Conservation (phyloP, 2,329 filamentous ascomycete genomes). For the Ceratocystiopsis sp. region DNA sequence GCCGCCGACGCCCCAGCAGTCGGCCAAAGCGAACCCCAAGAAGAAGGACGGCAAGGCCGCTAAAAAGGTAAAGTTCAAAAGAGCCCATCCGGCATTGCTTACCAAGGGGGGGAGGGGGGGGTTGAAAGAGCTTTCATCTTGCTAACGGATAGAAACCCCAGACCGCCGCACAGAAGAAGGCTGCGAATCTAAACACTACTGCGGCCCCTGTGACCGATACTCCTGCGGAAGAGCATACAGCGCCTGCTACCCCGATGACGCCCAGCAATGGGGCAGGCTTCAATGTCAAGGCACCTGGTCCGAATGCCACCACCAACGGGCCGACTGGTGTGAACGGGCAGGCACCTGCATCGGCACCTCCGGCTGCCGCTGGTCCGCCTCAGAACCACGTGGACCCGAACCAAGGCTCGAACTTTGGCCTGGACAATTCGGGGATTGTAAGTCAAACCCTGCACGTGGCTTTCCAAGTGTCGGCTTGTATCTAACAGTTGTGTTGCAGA, state of each 20-base stretch:
- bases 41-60: slow-evolving; percentile 55
- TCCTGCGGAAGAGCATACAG: slow-evolving; percentile 37
- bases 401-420: slow-evolving; percentile 25
- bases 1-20: slow-evolving; percentile 60
- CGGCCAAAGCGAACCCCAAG: slow-evolving; percentile 57
- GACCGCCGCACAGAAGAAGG: slow-evolving; percentile 46
- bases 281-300: slow-evolving; percentile 20
- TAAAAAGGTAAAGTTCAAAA: slow-evolving; percentile 41
- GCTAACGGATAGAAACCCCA: slow-evolving; percentile 15
- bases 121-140: background rate
- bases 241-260: slow-evolving; percentile 48
- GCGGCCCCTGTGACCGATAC: slow-evolving; percentile 42
- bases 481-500: slow-evolving; percentile 1
- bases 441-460: slow-evolving; percentile 13
- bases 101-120: no score
- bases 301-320: slow-evolving; percentile 17
- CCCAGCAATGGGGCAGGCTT: slow-evolving; percentile 36
- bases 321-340: slow-evolving; percentile 25
- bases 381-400: slow-evolving; percentile 29
- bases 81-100: no score
- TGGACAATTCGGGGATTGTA: slow-evolving; percentile 30
- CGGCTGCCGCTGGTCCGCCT: slow-evolving; percentile 26
- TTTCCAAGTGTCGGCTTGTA: no score
- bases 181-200: slow-evolving; percentile 31
- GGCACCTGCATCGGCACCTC: slow-evolving; percentile 22